These are phyloP conservation scores for Chalaropsis ovoidea DNA, from an alignment of 2,329 filamentous ascomycete species.

Conservation along the genomic window DNA sequence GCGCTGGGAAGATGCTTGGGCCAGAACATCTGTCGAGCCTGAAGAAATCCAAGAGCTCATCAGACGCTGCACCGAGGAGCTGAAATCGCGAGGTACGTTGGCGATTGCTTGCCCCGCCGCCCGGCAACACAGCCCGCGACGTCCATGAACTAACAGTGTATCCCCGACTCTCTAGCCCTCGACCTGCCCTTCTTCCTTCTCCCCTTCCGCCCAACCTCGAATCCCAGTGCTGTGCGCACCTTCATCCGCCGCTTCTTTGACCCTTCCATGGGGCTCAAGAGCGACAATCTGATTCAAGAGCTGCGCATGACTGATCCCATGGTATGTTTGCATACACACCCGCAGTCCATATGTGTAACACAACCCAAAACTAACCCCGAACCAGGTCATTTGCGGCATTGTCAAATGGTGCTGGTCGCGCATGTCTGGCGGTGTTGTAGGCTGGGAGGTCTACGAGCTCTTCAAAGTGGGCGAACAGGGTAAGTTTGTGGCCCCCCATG, in stretches of 20 bases:
- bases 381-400: slow-evolving; percentile 79
- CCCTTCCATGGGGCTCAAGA: slow-evolving; percentile 51
- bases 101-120: slow-evolving; percentile 7
- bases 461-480: slow-evolving; percentile 92
- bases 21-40: slow-evolving; percentile 68
- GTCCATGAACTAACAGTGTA: slow-evolving; percentile 1
- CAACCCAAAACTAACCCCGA: not conserved
- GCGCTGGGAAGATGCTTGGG: slow-evolving; percentile 80
- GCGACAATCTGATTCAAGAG: slow-evolving; percentile 69
- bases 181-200: slow-evolving; percentile 87
- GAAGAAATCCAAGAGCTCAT: slow-evolving; percentile 87
- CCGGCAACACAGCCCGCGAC: not conserved
- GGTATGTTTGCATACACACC: slow-evolving; percentile 42
- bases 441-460: slow-evolving; percentile 93
- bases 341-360: not conserved
- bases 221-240: slow-evolving; percentile 81
- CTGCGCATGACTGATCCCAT: slow-evolving; percentile 87
- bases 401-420: slow-evolving; percentile 98
- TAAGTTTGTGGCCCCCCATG: slow-evolving; percentile 34
- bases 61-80: slow-evolving; percentile 72
- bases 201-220: slow-evolving; percentile 85
- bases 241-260: slow-evolving; percentile 92
- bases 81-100: slow-evolving; percentile 81
- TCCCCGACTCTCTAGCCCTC: slow-evolving; percentile 49
- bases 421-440: slow-evolving; percentile 79